Conservation (phyloP, 140 eudicot genomes). For the Flaveria floridana region DNA sequence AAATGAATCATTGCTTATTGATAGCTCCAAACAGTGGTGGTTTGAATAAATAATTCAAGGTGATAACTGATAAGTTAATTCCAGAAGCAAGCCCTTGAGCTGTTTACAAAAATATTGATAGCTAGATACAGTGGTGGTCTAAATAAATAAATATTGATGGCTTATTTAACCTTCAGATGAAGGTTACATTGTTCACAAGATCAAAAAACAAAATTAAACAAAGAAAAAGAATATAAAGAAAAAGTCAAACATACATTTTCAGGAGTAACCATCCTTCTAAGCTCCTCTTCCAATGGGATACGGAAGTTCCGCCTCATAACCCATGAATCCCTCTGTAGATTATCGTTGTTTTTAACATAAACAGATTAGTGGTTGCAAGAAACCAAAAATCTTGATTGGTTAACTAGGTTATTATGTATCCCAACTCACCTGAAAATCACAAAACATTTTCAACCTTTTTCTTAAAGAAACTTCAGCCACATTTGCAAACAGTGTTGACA, state of each 20-base stretch:
- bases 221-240: neutral
- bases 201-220: neutral
- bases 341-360: slow-evolving; percentile 10
- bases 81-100: too few relatives aligned
- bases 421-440: slow-evolving; percentile 77
- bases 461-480: slow-evolving; percentile 69
- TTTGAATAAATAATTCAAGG: neutral
- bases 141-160: neutral
- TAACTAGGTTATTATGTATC: neutral
- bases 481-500: slow-evolving; percentile 71
- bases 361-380: slow-evolving; percentile 21
- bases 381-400: slow-evolving; percentile 12
- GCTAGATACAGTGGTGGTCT: neutral
- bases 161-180: neutral
- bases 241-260: slow-evolving; percentile 69
- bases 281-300: slow-evolving; percentile 85
- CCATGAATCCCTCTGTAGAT: slow-evolving; percentile 76
- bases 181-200: neutral
- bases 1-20: neutral
- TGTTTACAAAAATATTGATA: neutral
- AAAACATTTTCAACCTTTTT: slow-evolving; percentile 71
- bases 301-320: slow-evolving; percentile 77
- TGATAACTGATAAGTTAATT: too few relatives aligned
- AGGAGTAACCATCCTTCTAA: slow-evolving; percentile 87
- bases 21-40: neutral